These are phyloP conservation scores for Sanghuangporus baumii DNA, from an alignment of 1,284 basidiomycete genomes.

Conservation along the genomic window DNA sequence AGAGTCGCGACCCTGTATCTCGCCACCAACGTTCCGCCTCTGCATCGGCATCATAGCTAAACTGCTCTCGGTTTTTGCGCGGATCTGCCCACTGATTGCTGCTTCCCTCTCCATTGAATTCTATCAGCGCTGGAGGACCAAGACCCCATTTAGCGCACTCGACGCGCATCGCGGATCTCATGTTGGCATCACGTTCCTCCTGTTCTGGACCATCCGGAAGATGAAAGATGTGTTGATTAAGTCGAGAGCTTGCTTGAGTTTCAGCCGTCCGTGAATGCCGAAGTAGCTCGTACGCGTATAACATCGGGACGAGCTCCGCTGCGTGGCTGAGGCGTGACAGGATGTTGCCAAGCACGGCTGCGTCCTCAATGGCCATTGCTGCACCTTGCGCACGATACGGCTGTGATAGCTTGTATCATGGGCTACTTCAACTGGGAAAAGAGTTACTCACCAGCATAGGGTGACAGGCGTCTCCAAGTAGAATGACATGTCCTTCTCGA, in stretches of 20 bases:
- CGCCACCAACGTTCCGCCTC: constrained; percentile 23
- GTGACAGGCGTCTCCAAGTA: constrained; percentile 49
- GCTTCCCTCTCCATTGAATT: constrained; percentile 18
- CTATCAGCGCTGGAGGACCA: neutral
- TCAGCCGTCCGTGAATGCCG: constrained; percentile 37
- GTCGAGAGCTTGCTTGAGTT: constrained; percentile 34
- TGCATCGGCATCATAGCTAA: constrained; percentile 23
- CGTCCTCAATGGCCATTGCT: constrained; percentile 45
- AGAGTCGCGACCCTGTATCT: constrained; percentile 18
- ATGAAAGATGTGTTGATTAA: constrained; percentile 36
- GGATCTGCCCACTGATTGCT: constrained; percentile 26
- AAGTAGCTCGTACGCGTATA: constrained; percentile 44
- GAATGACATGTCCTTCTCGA: constrained; percentile 38
- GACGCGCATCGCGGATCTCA: constrained; percentile 29
- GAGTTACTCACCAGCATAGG: constrained; percentile 34
- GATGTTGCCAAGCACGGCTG: constrained; percentile 42
- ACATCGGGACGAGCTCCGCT: constrained; percentile 37
- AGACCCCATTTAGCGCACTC: constrained; percentile 7
- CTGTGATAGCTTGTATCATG: constrained; percentile 4
- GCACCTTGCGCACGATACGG: constrained; percentile 29
- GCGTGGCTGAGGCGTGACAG: constrained; percentile 38
- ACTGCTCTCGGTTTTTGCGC: constrained; percentile 22
- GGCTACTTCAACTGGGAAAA: neutral
- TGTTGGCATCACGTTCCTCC: constrained; percentile 32
- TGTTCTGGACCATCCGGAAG: constrained; percentile 35